These are phyloP conservation scores for Penicillium sp. DNA, from an alignment of 2,329 filamentous ascomycete species.

Conservation along the genomic window DNA sequence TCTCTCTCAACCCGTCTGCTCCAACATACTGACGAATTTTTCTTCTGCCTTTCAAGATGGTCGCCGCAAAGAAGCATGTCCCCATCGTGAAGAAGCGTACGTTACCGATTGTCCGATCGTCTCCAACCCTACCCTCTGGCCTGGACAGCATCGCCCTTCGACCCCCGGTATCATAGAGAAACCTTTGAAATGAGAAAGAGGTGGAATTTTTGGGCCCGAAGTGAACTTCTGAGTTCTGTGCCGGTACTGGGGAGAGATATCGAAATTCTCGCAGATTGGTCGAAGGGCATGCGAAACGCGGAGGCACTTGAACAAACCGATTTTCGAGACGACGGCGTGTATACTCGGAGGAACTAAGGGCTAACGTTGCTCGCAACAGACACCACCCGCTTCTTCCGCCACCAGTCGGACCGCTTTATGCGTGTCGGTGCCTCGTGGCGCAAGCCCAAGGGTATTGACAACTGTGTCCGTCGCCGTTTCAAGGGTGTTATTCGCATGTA, in stretches of 20 bases:
- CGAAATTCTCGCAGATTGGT: constrained; percentile 1
- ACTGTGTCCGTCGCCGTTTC: constrained; percentile 95
- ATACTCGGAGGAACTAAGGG: constrained; percentile 43
- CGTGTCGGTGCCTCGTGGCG: constrained; percentile 89
- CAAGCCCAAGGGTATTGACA: constrained; percentile 99
- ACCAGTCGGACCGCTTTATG: constrained; percentile 97
- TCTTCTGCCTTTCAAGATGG: constrained; percentile 64
- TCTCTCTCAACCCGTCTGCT: constrained; percentile 6
- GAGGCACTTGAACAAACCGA: constrained; percentile 1
- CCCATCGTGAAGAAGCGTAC: constrained; percentile 99
- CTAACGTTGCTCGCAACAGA: constrained; percentile 57
- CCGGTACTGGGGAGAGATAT: background rate
- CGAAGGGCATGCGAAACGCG: constrained; percentile 9
- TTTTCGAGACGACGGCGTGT: background rate
- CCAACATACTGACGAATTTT: constrained; percentile 19
- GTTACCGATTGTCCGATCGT: constrained; percentile 48
- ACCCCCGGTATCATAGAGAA: constrained; percentile 1
- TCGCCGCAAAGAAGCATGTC: constrained; percentile 98
- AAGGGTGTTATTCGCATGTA: constrained; percentile 95
- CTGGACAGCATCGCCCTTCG: constrained; percentile 27
- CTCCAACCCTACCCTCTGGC: constrained; percentile 8
- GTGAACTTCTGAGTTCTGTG: too few relatives aligned
- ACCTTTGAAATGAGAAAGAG: constrained; percentile 1
- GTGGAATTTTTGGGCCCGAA: background rate
- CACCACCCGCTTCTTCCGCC: constrained; percentile 93